Evolutionary conservation across 2,329 filamentous ascomycete genomes (phyloP), one percentile per base, ranked within the genome.

Genomic region (Bipolaris gigantea): DNA sequence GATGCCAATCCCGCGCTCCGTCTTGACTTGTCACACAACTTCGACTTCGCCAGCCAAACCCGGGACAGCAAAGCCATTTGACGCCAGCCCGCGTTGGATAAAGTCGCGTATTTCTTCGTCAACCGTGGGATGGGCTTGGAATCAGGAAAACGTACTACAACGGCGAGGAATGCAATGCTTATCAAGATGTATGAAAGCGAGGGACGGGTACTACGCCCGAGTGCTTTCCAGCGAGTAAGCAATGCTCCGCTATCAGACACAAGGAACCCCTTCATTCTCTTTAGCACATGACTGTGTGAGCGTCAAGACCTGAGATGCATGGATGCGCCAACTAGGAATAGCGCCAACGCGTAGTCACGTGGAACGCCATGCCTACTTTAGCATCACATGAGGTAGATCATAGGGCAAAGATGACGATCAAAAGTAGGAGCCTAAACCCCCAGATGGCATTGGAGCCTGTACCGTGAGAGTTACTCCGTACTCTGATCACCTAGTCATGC

Each of bases 21-120:
- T 82, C 70, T 87, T 87, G 30, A 76, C 80, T 71, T 87, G 84
- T 15, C 82, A 76, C 0, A 87, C 82, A 23, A 79, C 76, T 64
- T 87, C 83, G 8, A 82, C 83, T 46, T 81, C 79, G 0, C 80
- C 78, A 27, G 71, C 74, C 3, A 86, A 72, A 3, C 84, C 84
- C 0, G 81, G 64, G 2, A 84, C 80, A n/a, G 80, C 73, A 57
- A 87, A 86, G 0, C 83, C 83, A 39, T 76, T 78, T 0, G 71
- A 64, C 2, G 74, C 76, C 0, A 87, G 75, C 0, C 85, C 85
- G 2, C 84, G 78, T 35, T 81, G 77, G 45, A 88, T 86, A 66
- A 81, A 87, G 65, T 87, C 83, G 2, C 85, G 79, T 65, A 86
- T 85, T 63, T 87, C 85, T 57, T 87, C 84, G 57, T 87, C 85